Base-by-base conservation (phyloP, 805 yeast species). In the Monosporozyma aquatica region DNA sequence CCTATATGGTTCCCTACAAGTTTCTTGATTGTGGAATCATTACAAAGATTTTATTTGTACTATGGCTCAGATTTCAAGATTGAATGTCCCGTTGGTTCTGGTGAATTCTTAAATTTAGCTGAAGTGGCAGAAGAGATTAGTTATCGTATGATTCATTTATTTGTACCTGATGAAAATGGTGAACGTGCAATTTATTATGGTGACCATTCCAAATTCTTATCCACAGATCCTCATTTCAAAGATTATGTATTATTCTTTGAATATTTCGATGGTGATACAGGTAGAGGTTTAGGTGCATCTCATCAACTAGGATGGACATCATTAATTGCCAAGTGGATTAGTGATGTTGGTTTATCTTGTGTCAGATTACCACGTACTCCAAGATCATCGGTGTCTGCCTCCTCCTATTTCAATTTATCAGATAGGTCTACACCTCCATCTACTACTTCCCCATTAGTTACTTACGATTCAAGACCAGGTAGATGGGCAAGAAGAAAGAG, bases 241-340 rank as follows among this genome's bases (percentile, higher is more conserved):
- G 95, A 87, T 47, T 74, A 76, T 50, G 75, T 85, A 33, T 81
- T 84, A 50, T 87, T 85, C 60, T 83, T 76, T 59, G 97, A 87
- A 67, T 87, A 82, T 59, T 87, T 87, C 60, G 94, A 87, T 56
- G 96, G 95, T 50, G 97, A 87, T 58, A 82, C 92, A 1, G 97
- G 97, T 30, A 75, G 95, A 52, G 97, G 96, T 6, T 67, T 87
- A 44, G 97, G 97, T 23, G 87, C 96, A 2, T 80, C 87, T 40
- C 95, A 89, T 68, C 97, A 87, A 66, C 82, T 87, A 70, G 97
- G 97, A 10, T 87, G 97, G 97, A 87, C 96, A 1, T 90, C 95
- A 0, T 71, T 89, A 36, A 92, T 87, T 40, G 95, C 95, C 32
- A 83, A 90, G 64, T 77, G 89, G 77, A 86, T 87, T 57, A 92